Conservation (phyloP, 768 basidiomycete genomes). For the Kwoniella mangroviensis region DNA sequence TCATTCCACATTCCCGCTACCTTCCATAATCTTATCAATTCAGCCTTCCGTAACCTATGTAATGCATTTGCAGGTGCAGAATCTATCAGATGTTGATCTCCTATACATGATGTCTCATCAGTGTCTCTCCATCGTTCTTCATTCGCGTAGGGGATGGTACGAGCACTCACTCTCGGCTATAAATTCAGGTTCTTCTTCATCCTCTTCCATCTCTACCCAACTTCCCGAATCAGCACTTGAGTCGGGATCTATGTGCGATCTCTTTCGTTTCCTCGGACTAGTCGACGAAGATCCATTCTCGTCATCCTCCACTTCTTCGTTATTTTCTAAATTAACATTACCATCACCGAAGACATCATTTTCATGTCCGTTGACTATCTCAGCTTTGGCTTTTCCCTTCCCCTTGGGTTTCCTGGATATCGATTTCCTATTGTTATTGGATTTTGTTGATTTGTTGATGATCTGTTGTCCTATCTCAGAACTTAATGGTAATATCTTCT, state of each 20-base stretch:
- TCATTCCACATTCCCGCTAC: slow-evolving; percentile 54
- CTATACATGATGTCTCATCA: slow-evolving; percentile 20
- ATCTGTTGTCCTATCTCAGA: slow-evolving; percentile 33
- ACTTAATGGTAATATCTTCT: slow-evolving; percentile 27
- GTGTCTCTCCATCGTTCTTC: neutral
- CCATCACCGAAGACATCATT: slow-evolving; percentile 12
- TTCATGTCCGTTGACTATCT: slow-evolving; percentile 7
- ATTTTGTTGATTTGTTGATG: slow-evolving; percentile 11
- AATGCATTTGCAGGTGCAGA: slow-evolving; percentile 51
- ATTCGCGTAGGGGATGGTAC: neutral
- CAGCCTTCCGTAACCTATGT: slow-evolving; percentile 51
- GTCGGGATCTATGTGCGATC: slow-evolving; percentile 23
- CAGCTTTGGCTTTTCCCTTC: slow-evolving; percentile 24
- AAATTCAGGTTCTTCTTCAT: slow-evolving; percentile 49
- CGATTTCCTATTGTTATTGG: slow-evolving; percentile 15
- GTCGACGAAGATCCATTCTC: slow-evolving; percentile 11
- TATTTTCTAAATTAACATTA: neutral
- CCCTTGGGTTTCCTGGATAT: slow-evolving; percentile 11
- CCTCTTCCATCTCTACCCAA: slow-evolving; percentile 46
- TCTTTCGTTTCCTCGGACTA: slow-evolving; percentile 44
- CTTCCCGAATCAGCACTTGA: slow-evolving; percentile 33
- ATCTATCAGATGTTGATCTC: slow-evolving; percentile 52
- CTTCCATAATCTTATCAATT: slow-evolving; percentile 55
- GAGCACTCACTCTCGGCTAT: slow-evolving; percentile 48
- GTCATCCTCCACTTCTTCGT: slow-evolving; percentile 4